These are phyloP conservation scores for Lathyrus oleraceus DNA, from an alignment of 306 rosid species.

Conservation along the genomic window DNA sequence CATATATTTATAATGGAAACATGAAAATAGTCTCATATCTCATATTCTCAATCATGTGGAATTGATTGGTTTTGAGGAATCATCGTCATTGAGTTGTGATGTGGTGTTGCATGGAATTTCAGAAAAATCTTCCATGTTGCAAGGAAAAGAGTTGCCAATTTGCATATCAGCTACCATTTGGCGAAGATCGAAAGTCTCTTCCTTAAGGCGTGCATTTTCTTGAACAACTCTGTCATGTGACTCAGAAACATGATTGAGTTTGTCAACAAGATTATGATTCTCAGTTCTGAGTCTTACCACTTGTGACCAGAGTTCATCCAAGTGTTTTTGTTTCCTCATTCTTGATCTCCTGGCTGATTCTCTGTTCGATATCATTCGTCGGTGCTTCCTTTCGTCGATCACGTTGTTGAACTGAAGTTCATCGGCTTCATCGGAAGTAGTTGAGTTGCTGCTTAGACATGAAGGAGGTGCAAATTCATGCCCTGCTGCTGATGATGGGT, in stretches of 20 bases:
- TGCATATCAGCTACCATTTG: slow-evolving; percentile 56
- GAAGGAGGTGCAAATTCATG: slow-evolving; percentile 47
- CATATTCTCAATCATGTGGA: slow-evolving; percentile 32
- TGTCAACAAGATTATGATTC: slow-evolving; percentile 60
- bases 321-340: slow-evolving; percentile 86
- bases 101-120: slow-evolving; percentile 55
- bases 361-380: slow-evolving; percentile 83
- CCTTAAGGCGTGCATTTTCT: slow-evolving; percentile 67
- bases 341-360: slow-evolving; percentile 85
- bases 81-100: slow-evolving; percentile 52
- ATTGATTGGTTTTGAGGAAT: slow-evolving; percentile 50
- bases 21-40: slow-evolving; percentile 28
- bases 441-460: slow-evolving; percentile 67
- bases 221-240: slow-evolving; percentile 54
- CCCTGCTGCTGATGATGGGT: slow-evolving; percentile 33
- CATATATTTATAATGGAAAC: slow-evolving; percentile 19
- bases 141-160: slow-evolving; percentile 43
- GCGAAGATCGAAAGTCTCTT: slow-evolving; percentile 65
- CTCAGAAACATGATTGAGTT: slow-evolving; percentile 57
- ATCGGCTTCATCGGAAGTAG: slow-evolving; percentile 80
- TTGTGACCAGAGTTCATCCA: slow-evolving; percentile 83
- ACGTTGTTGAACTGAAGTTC: slow-evolving; percentile 52
- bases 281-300: slow-evolving; percentile 67
- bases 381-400: slow-evolving; percentile 70
- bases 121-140: slow-evolving; percentile 49